Percentiles rank a stretch among this genome's conserved stretches.
These are phyloP conservation scores for Fusarium pseudoanthophilum DNA, from an alignment of 2,329 filamentous ascomycete species.

Conservation along the genomic window DNA sequence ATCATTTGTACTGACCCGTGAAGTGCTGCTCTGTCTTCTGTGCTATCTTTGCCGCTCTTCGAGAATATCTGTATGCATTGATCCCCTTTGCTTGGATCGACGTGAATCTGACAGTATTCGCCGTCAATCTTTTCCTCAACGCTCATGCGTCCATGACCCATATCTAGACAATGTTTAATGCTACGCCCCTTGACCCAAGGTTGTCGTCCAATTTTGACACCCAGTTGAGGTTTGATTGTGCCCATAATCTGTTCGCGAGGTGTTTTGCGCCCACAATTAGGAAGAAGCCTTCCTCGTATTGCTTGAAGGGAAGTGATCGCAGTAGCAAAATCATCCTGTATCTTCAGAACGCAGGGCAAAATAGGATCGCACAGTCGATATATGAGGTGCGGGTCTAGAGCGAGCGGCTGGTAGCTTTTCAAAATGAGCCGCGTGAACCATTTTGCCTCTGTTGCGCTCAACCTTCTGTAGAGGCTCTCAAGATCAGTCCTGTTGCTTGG, in stretches of 20 bases:
- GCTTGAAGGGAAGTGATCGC: slow-evolving; percentile 66
- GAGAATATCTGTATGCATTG: slow-evolving; percentile 83
- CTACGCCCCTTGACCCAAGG: slow-evolving; percentile 73
- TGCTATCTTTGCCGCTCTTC: slow-evolving; percentile 92
- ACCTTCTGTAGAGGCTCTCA: slow-evolving; percentile 65
- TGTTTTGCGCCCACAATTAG: slow-evolving; percentile 25
- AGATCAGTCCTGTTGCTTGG: slow-evolving; percentile 58
- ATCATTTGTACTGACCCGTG: slow-evolving; percentile 57
- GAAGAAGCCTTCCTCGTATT: slow-evolving; percentile 34
- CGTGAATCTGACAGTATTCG: slow-evolving; percentile 90
- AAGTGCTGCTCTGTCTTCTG: slow-evolving; percentile 71
- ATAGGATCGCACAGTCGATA: slow-evolving; percentile 73
- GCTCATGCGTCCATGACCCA: slow-evolving; percentile 72
- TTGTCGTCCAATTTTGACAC: slow-evolving; percentile 73
- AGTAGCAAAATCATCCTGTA: slow-evolving; percentile 74
- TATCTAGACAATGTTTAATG: slow-evolving; percentile 78
- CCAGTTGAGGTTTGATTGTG: slow-evolving; percentile 62
- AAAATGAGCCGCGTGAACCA: slow-evolving; percentile 87
- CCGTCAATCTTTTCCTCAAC: slow-evolving; percentile 87
- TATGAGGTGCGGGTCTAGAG: slow-evolving; percentile 66
- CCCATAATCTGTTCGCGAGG: slow-evolving; percentile 40
- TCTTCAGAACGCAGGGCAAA: slow-evolving; percentile 74
- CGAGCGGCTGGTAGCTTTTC: slow-evolving; percentile 77
- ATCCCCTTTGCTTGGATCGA: slow-evolving; percentile 69
- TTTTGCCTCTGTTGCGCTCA: slow-evolving; percentile 78